Evolutionary conservation across 768 basidiomycete species (phyloP).

Genomic region (Mycena alexandri): DNA sequence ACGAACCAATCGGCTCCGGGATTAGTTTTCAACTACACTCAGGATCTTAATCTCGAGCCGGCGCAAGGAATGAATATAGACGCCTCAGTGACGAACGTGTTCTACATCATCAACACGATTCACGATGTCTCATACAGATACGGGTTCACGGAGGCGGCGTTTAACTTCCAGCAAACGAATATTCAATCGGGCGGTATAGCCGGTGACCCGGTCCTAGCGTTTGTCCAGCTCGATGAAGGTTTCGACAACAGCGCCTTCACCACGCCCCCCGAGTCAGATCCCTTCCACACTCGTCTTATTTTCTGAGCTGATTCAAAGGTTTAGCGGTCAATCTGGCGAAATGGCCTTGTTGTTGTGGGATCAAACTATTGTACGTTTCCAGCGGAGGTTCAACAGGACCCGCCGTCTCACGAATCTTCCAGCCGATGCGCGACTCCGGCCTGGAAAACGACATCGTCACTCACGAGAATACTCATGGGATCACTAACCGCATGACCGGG

Average conservation of each 20-base stretch:
- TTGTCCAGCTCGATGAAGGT: conserved; percentile 62
- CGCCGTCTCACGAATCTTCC: background rate
- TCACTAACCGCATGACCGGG: no score
- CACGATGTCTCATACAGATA: conserved; percentile 64
- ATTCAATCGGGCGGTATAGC: conserved; percentile 63
- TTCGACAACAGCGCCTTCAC: conserved; percentile 60
- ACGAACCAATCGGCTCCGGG: conserved; percentile 46
- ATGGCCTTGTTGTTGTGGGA: conserved; percentile 52
- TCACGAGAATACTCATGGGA: no score
- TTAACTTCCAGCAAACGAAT: conserved; percentile 74
- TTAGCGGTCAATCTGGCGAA: conserved; percentile 51
- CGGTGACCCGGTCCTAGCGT: conserved; percentile 63
- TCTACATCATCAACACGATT: no score
- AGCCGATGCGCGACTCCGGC: no score
- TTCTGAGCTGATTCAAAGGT: background rate
- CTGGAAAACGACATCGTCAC: no score
- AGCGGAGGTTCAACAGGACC: background rate
- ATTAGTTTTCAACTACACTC: conserved; percentile 47
- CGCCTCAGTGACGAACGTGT: no score
- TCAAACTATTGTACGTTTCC: conserved; percentile 40
- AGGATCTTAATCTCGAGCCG: no score
- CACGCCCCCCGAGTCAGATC: conserved; percentile 57
- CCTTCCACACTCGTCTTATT: background rate
- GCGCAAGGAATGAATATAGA: no score
- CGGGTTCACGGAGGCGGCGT: conserved; percentile 70